Evolutionary conservation across 306 rosid species (phyloP).

Genomic region (Begonia peltatifolia): DNA sequence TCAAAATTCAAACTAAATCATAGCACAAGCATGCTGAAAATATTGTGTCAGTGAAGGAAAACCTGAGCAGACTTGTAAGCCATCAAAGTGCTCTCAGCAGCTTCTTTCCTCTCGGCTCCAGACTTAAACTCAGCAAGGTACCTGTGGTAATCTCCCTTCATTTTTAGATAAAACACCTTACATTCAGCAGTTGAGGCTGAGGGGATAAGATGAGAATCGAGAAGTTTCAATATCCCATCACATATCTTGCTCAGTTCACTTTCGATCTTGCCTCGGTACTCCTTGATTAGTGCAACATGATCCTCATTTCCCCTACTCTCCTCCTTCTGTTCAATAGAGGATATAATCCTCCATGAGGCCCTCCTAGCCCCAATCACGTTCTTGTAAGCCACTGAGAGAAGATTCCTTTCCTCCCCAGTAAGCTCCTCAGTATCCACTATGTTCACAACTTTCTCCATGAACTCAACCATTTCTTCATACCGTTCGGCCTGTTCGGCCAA

Average conservation of each 20-base stretch:
- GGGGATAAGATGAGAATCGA: constrained; percentile 36
- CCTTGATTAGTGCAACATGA: constrained; percentile 54
- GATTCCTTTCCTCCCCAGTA: constrained; percentile 28
- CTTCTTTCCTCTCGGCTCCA: constrained; percentile 63
- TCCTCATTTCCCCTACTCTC: constrained; percentile 79
- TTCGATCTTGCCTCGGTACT: constrained; percentile 68
- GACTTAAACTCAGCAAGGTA: constrained; percentile 55
- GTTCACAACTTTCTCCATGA: constrained; percentile 75
- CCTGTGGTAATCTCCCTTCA: constrained; percentile 84
- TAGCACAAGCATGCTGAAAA: too few species aligned
- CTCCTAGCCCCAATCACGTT: constrained; percentile 52
- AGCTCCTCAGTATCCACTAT: background rate
- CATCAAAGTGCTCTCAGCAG: constrained; percentile 69
- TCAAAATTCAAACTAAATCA: too few species aligned
- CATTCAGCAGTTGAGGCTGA: constrained; percentile 53
- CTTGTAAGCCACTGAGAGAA: constrained; percentile 78
- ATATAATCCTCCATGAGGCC: constrained; percentile 87
- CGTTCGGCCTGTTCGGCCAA: constrained; percentile 73
- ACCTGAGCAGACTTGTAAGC: constrained; percentile 91
- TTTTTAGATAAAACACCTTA: constrained; percentile 65
- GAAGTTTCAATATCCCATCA: constrained; percentile 40
- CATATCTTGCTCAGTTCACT: constrained; percentile 74
- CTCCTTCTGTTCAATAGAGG: constrained; percentile 14
- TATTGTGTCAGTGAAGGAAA: background rate
- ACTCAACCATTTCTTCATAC: constrained; percentile 83